Base-by-base conservation (phyloP, 2,329 filamentous ascomycete species). In the Hymenoscyphus scutula region DNA sequence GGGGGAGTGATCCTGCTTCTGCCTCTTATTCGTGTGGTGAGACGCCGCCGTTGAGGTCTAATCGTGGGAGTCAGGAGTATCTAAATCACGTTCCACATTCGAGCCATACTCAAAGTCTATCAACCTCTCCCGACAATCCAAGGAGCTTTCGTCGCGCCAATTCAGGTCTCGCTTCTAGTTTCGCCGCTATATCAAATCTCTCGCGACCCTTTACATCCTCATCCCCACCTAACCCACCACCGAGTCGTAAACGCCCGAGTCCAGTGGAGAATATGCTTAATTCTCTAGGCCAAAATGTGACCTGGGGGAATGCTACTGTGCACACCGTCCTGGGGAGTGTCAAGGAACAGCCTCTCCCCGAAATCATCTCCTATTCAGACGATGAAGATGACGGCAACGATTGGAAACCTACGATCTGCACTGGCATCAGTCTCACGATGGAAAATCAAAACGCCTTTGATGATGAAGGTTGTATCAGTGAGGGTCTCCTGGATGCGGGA, bases 381-480 rank as follows among this genome's bases (percentile, higher is more conserved):
- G 71, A 72, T 53, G 71, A 73, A 51, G 66, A 63, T 29, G 58
- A 61, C 15, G 63, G 63, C 8, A 64, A 65, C 60, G 67, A 70
- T 30, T 62, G 62, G 54, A 67, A 65, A 29, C 65, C 65, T 25
- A 66, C 66, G 13, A 37, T 67, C 1, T 73, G 71, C 34, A 71
- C 64, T 5, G 73, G 73, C 2, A 74, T 75, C 37, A 74, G 61
- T 48, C 77, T 88, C 6, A 77, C 79, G 6, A 78, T 88, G 66
- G 82, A 84, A 69, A 85, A 89, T 65, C 84, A 87, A 65, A 80
- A 81, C n/a, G 79, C 83, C 23, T 89, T 89, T 68, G 87, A 89
- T 66, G 86, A 89, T 59, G 87, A 89, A 69, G 86, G 86, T 13
- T 88, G 85, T 79, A 79, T 89, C 70, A 80, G 78, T 23, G 79